Percentiles rank a stretch among this genome's conserved stretches.
These are phyloP conservation scores for Cyclotella distinguenda DNA, from an alignment of 108 stramenopile genomes.

Conservation along the genomic window DNA sequence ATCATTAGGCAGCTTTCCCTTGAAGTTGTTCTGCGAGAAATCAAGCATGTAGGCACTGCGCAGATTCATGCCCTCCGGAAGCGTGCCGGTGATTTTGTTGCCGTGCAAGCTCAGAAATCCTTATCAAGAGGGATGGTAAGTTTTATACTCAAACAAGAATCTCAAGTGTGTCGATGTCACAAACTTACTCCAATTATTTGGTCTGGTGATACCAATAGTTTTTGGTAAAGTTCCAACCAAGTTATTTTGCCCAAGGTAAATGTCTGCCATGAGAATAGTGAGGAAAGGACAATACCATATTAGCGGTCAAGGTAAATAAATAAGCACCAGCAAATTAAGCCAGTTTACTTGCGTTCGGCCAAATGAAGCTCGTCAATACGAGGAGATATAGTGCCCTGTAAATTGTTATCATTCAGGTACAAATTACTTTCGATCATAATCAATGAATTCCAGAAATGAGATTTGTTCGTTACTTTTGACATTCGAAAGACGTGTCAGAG, in stretches of 20 bases:
- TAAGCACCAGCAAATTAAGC: background rate
- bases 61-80: constrained; percentile 51
- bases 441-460: background rate
- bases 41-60: constrained; percentile 40
- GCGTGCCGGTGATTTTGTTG: constrained; percentile 66
- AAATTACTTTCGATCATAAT: constrained; percentile 23
- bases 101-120: constrained; percentile 48
- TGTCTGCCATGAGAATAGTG: constrained; percentile 5
- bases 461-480: background rate
- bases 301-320: background rate
- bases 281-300: background rate
- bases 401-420: constrained; percentile 46
- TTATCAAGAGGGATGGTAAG: background rate
- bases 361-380: constrained; percentile 30
- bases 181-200: constrained; percentile 27
- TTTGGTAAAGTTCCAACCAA: constrained; percentile 35
- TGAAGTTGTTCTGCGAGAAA: constrained; percentile 39
- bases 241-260: constrained; percentile 47
- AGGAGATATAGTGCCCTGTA: constrained; percentile 40
- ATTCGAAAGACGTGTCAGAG: too few relatives aligned
- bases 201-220: constrained; percentile 30
- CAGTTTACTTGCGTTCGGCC: constrained; percentile 20
- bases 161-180: background rate
- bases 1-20: constrained; percentile 38
- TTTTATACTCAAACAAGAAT: background rate